These are phyloP conservation scores for Evernia prunastri DNA, from an alignment of 495 filamentous ascomycete species.

Conservation along the genomic window DNA sequence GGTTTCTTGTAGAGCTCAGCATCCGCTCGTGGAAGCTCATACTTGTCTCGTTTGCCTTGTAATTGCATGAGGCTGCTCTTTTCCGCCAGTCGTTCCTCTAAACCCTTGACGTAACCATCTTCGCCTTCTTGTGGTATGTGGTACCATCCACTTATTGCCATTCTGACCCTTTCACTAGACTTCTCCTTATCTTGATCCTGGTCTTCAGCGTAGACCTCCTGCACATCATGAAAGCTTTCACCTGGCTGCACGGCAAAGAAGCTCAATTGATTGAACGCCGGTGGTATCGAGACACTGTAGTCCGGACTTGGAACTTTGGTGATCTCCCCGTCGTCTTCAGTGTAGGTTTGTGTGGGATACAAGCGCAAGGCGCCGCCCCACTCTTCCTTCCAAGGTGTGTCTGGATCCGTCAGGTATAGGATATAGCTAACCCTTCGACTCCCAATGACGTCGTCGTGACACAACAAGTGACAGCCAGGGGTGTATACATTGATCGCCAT, in stretches of 20 bases:
- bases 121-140: constrained; percentile 96
- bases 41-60: constrained; percentile 80
- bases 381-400: constrained; percentile 76
- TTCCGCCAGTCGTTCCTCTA: constrained; percentile 80
- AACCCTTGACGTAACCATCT: constrained; percentile 80
- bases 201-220: constrained; percentile 78
- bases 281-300: constrained; percentile 69
- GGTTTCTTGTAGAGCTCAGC: constrained; percentile 41
- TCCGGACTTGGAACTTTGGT: constrained; percentile 72
- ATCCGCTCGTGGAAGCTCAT: constrained; percentile 70
- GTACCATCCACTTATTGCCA: constrained; percentile 99
- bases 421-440: constrained; percentile 92
- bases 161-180: constrained; percentile 67
- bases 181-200: constrained; percentile 46
- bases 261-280: constrained; percentile 92
- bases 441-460: constrained; percentile 98
- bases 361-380: constrained; percentile 93
- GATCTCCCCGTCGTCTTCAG: constrained; percentile 57
- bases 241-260: constrained; percentile 98
- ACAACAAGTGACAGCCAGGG: constrained; percentile 89
- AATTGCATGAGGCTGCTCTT: constrained; percentile 87
- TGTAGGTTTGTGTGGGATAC: constrained; percentile 68
- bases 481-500: constrained; percentile 99
- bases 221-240: constrained; percentile 96
- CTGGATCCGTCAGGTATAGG: constrained; percentile 89